These are phyloP conservation scores for Diutina siamensis DNA, from an alignment of 1,139 yeast genomes.

Conservation along the genomic window DNA sequence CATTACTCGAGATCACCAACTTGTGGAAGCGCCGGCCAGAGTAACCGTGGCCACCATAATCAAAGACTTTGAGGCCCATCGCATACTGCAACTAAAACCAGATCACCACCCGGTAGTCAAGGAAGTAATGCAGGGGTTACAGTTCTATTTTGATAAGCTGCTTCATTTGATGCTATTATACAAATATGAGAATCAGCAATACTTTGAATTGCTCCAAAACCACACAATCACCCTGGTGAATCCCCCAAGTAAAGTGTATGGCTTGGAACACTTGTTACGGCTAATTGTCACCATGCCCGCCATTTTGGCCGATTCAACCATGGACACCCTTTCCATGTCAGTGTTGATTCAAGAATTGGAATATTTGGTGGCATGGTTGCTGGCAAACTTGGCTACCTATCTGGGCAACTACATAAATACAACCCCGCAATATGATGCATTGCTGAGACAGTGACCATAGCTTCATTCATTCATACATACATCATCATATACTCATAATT, in stretches of 20 bases:
- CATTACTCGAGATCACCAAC: slow-evolving; percentile 66
- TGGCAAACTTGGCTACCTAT: slow-evolving; percentile 35
- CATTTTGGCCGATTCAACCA: slow-evolving; percentile 59
- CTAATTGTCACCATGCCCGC: slow-evolving; percentile 73
- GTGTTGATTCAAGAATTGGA: slow-evolving; percentile 33
- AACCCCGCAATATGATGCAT: slow-evolving; percentile 51
- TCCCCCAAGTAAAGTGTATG: slow-evolving; percentile 35
- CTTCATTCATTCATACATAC: not conserved
- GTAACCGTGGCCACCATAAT: slow-evolving; percentile 43
- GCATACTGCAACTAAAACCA: slow-evolving; percentile 9
- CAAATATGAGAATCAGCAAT: slow-evolving; percentile 78
- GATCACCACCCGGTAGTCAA: slow-evolving; percentile 36
- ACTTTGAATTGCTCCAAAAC: slow-evolving; percentile 36
- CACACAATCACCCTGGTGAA: slow-evolving; percentile 14
- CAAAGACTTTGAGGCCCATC: slow-evolving; percentile 28
- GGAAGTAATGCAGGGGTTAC: slow-evolving; percentile 62
- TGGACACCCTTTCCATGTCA: slow-evolving; percentile 68
- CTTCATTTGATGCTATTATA: slow-evolving; percentile 67
- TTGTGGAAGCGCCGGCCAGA: slow-evolving; percentile 50
- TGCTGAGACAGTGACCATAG: slow-evolving; percentile 8
- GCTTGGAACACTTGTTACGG: slow-evolving; percentile 67
- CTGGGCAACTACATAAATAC: slow-evolving; percentile 40
- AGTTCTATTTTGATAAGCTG: slow-evolving; percentile 65
- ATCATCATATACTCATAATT: not conserved
- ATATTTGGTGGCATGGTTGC: slow-evolving; percentile 41